Base-by-base conservation (phyloP, 164 flowering plant genomes). In the Kalanchoe fedtschenkoi region DNA sequence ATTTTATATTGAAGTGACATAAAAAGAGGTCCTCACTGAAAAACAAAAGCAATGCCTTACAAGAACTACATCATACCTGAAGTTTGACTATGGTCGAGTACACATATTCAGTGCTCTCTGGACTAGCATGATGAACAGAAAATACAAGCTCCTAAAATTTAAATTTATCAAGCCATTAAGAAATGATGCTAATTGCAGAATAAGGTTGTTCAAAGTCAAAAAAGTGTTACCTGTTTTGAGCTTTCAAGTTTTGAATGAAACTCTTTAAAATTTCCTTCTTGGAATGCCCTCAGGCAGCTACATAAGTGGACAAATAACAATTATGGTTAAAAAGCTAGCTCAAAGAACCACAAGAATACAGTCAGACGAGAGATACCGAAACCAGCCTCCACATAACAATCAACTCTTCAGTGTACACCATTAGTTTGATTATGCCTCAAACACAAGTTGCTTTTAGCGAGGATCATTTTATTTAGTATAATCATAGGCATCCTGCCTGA, bases 231-330 rank as follows among this genome's bases (percentile, higher is more conserved):
- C 96, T 86, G 87, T 78, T 93, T 93, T 60, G 95, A 76, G 56
- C 78, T 74, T 60, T 66, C 73, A 56, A 93, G 73, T 66, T 75
- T 82, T 61, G 55, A 44, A 37, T 72, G 73, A 75, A 85, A 93
- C 60, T 86, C 96, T 61, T 69, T 65, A 30, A 39, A 67, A 66
- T 87, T 89, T 30, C 99, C 99, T 65, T 84, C 97, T 66, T 80
- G 82, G 72, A 93, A 78, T 64, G 91, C 89, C 75, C 83, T 75
- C 73, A 93, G 76, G 69, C 97, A 93, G 70, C 99, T 93, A 24
- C 62, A 60, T 24, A 65, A 33, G 4, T 3, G 34, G 33, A 58
- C 7, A 19, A 21, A 11, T 5, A 38, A 21, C 24, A 24, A 3
- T 34, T 26, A 42, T 37, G 13, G 60, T 57, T 34, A 2, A 11